These are phyloP conservation scores for Combretum micranthum DNA, from an alignment of 345 rosid genomes.

Conservation along the genomic window DNA sequence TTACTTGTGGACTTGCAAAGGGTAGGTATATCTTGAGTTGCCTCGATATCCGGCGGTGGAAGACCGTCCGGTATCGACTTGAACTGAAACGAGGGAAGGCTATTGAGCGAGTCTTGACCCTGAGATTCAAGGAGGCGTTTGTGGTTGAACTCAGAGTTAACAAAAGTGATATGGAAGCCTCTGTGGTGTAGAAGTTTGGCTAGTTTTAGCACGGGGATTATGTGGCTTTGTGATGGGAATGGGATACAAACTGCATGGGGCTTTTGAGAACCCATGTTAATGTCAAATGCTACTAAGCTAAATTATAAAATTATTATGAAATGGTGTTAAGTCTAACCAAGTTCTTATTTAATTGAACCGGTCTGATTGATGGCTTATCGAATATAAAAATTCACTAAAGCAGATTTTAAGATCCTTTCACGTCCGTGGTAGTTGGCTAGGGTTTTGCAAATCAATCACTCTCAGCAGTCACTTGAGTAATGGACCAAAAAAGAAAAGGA, in stretches of 20 bases:
- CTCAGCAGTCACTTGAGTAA: no score
- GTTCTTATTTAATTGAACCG: no score
- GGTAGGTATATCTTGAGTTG: constrained; percentile 37
- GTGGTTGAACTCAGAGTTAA: constrained; percentile 42
- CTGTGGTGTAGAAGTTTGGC: constrained; percentile 42
- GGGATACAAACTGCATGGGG: constrained; percentile 53
- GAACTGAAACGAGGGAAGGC: constrained; percentile 35
- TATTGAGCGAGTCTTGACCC: constrained; percentile 22
- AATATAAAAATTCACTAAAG: no score
- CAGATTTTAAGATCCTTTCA: no score
- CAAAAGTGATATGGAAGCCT: constrained; percentile 47
- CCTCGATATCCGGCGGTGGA: constrained; percentile 22
- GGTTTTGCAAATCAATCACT: no score
- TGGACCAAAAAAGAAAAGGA: no score
- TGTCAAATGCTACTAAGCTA: no score
- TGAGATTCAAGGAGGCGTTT: constrained; percentile 29
- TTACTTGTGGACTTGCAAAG: constrained; percentile 27
- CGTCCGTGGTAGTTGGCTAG: no score
- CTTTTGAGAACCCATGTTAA: not conserved
- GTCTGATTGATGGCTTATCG: no score
- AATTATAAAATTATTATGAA: no score
- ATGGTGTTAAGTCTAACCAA: no score
- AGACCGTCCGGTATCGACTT: constrained; percentile 39
- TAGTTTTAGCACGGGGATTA: constrained; percentile 38
- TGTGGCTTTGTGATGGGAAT: constrained; percentile 49